phyloP scores from a whole-genome alignment of 2,329 filamentous ascomycete species.

The Penicillium sp. region DNA sequence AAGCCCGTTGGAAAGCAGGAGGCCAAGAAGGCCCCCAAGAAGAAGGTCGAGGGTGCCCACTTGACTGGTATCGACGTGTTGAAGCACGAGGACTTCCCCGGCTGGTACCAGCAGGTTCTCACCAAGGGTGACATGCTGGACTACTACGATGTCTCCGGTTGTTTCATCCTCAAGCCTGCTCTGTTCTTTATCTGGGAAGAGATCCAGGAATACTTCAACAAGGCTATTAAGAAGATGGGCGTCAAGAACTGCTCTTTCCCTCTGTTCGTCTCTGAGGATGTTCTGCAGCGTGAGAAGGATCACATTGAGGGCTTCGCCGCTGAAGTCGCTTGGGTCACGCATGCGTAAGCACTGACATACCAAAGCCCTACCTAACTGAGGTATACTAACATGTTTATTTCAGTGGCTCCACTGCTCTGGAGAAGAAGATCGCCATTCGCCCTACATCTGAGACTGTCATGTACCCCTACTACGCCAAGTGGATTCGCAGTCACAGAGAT shows the following conservation, averaged over 20 bases:
- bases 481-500: conserved; percentile 95
- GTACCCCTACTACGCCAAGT: conserved; percentile 95
- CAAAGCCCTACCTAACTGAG: not conserved
- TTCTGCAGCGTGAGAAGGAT: conserved; percentile 83
- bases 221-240: conserved; percentile 81
- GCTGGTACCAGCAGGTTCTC: conserved; percentile 98
- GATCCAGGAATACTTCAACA: conserved; percentile 60
- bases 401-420: conserved; percentile 88
- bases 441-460: conserved; percentile 77
- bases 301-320: conserved; percentile 99
- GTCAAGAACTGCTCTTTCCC: conserved; percentile 97
- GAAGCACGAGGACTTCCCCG: conserved; percentile 83
- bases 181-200: conserved; percentile 69
- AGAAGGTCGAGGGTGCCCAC: conserved; percentile 62
- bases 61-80: conserved; percentile 84
- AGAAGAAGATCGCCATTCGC: conserved; percentile 72
- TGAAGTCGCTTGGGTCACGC: conserved; percentile 55
- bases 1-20: conserved; percentile 3
- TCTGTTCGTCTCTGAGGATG: conserved; percentile 90
- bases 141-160: conserved; percentile 97
- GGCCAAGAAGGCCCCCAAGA: conserved; percentile 34
- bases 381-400: conserved; percentile 11
- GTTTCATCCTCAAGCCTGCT: conserved; percentile 84
- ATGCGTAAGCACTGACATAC: conserved; percentile 39
- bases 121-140: conserved; percentile 97